Conservation (phyloP, 192 early-diverging fungal genomes). For the Umbelopsis ramanniana region DNA sequence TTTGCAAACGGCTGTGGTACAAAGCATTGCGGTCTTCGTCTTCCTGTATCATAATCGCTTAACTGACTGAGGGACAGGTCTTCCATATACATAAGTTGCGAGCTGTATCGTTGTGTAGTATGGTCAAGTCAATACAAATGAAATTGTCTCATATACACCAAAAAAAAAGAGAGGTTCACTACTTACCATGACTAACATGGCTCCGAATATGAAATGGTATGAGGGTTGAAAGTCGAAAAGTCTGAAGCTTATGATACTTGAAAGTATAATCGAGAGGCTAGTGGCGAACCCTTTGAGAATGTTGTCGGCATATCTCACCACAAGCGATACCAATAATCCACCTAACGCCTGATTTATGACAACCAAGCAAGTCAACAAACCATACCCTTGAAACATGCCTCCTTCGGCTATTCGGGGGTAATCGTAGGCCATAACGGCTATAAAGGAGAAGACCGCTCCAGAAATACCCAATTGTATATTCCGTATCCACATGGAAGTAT, state of each 20-base stretch:
- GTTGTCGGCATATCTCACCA: slow-evolving; percentile 87
- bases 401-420: slow-evolving; percentile 53
- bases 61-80: background rate
- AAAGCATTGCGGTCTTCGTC: too few relatives aligned
- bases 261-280: slow-evolving; percentile 80
- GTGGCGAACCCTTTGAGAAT: slow-evolving; percentile 89
- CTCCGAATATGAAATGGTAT: slow-evolving; percentile 68
- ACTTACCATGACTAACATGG: slow-evolving; percentile 57
- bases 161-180: background rate
- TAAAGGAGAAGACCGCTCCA: slow-evolving; percentile 59
- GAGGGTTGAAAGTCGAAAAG: slow-evolving; percentile 78
- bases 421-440: slow-evolving; percentile 68
- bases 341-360: slow-evolving; percentile 79
- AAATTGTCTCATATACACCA: background rate
- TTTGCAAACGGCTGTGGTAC: too few relatives aligned
- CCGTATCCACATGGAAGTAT: slow-evolving; percentile 72
- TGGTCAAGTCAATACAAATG: background rate
- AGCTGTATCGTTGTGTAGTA: slow-evolving; percentile 17
- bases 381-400: slow-evolving; percentile 82
- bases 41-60: background rate
- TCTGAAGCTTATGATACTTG: slow-evolving; percentile 67
- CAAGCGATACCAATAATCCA: slow-evolving; percentile 78
- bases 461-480: slow-evolving; percentile 74
- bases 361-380: slow-evolving; percentile 63
- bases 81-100: slow-evolving; percentile 78